A percentile compares a stretch with the other conserved stretches of the same genome.
These are phyloP conservation scores for Jamesozyma lodderae DNA, from an alignment of 805 yeast species.

Conservation along the genomic window DNA sequence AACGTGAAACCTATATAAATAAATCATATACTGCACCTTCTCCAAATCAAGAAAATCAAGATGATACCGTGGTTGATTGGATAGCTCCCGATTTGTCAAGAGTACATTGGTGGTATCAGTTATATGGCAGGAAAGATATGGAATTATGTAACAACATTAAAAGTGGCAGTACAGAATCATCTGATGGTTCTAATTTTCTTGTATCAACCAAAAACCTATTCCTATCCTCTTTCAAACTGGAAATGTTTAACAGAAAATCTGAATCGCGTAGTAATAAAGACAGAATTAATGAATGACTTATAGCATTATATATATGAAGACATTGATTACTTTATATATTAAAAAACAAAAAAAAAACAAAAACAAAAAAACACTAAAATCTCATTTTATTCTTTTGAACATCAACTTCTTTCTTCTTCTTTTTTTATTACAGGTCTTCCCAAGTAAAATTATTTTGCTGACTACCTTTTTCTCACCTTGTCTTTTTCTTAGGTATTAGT, in stretches of 20 bases:
- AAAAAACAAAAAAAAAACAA: too few relatives aligned
- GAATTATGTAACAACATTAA: constrained; percentile 40
- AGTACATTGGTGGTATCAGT: constrained; percentile 84
- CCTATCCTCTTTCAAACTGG: constrained; percentile 5
- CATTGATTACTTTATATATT: too few relatives aligned
- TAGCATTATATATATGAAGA: too few relatives aligned
- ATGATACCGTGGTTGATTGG: constrained; percentile 27
- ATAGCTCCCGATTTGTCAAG: constrained; percentile 41
- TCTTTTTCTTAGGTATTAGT: constrained; percentile 10
- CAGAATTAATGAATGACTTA: background rate
- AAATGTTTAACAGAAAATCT: too few relatives aligned
- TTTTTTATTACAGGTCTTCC: too few relatives aligned
- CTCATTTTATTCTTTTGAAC: too few relatives aligned
- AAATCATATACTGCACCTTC: constrained; percentile 29
- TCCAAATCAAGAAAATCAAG: constrained; percentile 25
- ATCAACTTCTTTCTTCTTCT: too few relatives aligned
- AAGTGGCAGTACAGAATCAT: background rate
- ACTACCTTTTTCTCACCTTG: too few relatives aligned
- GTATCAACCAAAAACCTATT: constrained; percentile 7
- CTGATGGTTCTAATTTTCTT: too few relatives aligned
- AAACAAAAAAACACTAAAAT: too few relatives aligned
- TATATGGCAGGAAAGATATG: constrained; percentile 66
- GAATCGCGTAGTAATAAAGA: background rate
- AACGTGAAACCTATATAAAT: constrained; percentile 62
- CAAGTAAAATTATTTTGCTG: background rate